Evolutionary conservation across 345 rosid genomes (phyloP).

Genomic region (Eutrema japonicum): DNA sequence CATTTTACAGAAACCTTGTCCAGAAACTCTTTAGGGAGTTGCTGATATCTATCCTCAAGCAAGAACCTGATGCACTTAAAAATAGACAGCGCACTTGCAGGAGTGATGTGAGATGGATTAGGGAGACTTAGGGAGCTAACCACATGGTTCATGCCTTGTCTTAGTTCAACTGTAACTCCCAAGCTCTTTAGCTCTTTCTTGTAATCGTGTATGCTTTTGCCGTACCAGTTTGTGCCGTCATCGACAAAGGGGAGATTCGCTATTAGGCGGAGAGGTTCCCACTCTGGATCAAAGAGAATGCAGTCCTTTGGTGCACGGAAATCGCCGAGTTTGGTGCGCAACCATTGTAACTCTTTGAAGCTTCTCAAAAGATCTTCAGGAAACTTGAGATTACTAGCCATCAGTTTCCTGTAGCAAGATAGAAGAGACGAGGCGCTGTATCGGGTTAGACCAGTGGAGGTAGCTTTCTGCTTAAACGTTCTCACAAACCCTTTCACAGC

Average conservation of each 20-base stretch:
- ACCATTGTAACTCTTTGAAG: conserved; percentile 56
- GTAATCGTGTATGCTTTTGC: conserved; percentile 51
- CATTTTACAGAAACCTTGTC: conserved; percentile 50
- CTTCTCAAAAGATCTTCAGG: conserved; percentile 46
- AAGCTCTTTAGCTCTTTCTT: conserved; percentile 53
- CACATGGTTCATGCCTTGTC: conserved; percentile 58
- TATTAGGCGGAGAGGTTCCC: conserved; percentile 60
- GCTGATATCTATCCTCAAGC: conserved; percentile 23
- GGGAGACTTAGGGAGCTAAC: conserved; percentile 51
- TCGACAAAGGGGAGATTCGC: conserved; percentile 65
- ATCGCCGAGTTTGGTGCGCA: conserved; percentile 63
- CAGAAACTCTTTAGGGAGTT: conserved; percentile 45
- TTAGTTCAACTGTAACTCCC: conserved; percentile 50
- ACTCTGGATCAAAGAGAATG: conserved; percentile 58
- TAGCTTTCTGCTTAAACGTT: conserved; percentile 49
- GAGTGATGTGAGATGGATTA: conserved; percentile 38
- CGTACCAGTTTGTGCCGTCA: conserved; percentile 54
- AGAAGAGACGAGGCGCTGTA: conserved; percentile 46
- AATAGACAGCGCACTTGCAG: conserved; percentile 48
- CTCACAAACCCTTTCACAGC: conserved; percentile 50
- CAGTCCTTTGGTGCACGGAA: conserved; percentile 58
- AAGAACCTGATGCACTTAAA: conserved; percentile 52
- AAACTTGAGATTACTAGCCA: conserved; percentile 17
- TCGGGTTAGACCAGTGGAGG: conserved; percentile 44
- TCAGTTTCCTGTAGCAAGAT: conserved; percentile 52